Conservation (phyloP, 2,329 filamentous ascomycete genomes). For the Calonectria pseudoturangicola region DNA sequence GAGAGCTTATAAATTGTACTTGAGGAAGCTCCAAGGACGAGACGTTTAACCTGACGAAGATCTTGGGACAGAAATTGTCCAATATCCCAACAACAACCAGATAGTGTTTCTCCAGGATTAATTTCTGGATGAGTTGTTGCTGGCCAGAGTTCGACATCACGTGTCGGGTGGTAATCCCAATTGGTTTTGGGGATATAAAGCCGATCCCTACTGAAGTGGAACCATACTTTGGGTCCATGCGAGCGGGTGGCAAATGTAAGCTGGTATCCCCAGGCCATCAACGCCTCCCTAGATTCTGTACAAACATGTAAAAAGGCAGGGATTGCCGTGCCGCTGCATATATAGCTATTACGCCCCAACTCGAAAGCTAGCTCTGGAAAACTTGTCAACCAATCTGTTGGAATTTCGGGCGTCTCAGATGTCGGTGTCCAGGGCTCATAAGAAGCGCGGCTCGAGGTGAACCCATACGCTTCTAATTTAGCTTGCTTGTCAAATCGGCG, state of each 20-base stretch:
- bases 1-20: not conserved
- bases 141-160: not conserved
- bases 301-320: not conserved
- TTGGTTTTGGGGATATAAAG: not conserved
- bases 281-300: not conserved
- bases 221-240: conserved; percentile 2
- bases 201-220: conserved; percentile 1
- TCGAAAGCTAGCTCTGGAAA: conserved; percentile 1
- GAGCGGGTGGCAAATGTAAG: not conserved
- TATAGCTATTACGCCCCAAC: not conserved
- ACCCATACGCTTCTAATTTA: not conserved
- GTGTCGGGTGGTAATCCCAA: not conserved
- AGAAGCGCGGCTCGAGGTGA: not conserved
- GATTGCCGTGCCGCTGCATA: not conserved
- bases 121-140: not conserved
- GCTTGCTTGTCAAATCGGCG: not conserved
- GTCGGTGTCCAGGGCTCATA: not conserved
- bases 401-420: conserved; percentile 8
- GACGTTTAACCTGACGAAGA: not conserved
- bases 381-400: not conserved
- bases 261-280: not conserved
- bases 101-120: not conserved
- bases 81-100: not conserved
- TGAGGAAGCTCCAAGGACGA: not conserved
- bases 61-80: not conserved